These are phyloP conservation scores for Huiozyma naganishii DNA, from an alignment of 805 yeast genomes.

Conservation along the genomic window DNA sequence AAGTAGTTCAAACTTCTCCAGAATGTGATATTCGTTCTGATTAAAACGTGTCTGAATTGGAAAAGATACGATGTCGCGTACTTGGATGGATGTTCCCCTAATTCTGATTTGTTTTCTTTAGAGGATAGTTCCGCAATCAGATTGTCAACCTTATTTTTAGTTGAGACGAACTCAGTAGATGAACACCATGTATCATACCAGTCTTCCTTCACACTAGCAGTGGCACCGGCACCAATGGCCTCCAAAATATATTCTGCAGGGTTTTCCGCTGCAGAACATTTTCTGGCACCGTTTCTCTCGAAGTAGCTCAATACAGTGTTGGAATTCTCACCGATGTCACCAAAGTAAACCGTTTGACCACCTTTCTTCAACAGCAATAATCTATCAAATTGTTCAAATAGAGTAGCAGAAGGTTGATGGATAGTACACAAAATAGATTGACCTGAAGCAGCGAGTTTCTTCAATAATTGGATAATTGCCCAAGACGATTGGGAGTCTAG, in stretches of 20 bases:
- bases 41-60: constrained; percentile 30
- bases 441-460: constrained; percentile 48
- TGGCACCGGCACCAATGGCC: constrained; percentile 67
- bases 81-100: constrained; percentile 9
- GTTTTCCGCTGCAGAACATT: constrained; percentile 43
- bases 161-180: constrained; percentile 30
- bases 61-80: constrained; percentile 16
- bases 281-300: constrained; percentile 55
- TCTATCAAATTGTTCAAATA: constrained; percentile 52
- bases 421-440: constrained; percentile 64
- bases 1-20: constrained; percentile 36
- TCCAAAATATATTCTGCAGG: constrained; percentile 65
- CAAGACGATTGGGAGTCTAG: constrained; percentile 48
- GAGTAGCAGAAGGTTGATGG: constrained; percentile 58
- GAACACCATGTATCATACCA: constrained; percentile 48
- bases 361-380: constrained; percentile 52
- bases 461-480: constrained; percentile 48
- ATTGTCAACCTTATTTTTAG: constrained; percentile 33
- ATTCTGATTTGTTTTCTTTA: constrained; percentile 4
- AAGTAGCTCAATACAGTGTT: constrained; percentile 45
- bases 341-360: constrained; percentile 64
- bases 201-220: constrained; percentile 40
- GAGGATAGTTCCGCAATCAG: constrained; percentile 37
- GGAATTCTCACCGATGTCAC: constrained; percentile 51
- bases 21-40: constrained; percentile 15